Evolutionary conservation across 2,329 filamentous ascomycete genomes (phyloP).

Genomic region (Sclerotinia spermophila): DNA sequence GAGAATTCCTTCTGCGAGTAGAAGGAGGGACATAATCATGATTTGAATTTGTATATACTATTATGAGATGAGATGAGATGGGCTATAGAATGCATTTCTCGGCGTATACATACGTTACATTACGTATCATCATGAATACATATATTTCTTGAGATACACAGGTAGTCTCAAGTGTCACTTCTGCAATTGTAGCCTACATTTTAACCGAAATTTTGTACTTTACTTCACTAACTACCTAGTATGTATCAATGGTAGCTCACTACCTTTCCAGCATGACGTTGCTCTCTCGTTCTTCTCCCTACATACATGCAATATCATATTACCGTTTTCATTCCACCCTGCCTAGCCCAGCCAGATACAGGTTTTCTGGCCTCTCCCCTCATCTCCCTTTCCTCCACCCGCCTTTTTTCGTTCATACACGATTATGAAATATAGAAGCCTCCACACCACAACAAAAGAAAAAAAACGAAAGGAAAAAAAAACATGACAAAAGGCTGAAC

Average conservation of each 20-base stretch:
- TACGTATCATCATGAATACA: not conserved
- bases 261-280: not conserved
- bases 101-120: not conserved
- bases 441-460: not conserved
- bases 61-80: not conserved
- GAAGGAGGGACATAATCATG: not conserved
- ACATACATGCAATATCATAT: not conserved
- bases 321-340: not conserved
- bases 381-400: not conserved
- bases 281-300: not conserved
- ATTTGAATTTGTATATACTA: slow-evolving; percentile 4
- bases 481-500: not conserved
- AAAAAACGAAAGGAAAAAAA: not conserved
- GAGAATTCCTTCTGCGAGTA: not conserved
- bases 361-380: no score
- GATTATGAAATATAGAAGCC: not conserved
- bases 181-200: not conserved
- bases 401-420: not conserved
- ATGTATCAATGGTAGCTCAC: not conserved
- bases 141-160: not conserved
- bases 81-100: not conserved
- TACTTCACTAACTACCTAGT: not conserved
- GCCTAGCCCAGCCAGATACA: not conserved
- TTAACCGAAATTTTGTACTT: not conserved
- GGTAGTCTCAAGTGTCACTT: not conserved